Percentiles rank a stretch among this genome's conserved stretches.
phyloP scores from a whole-genome alignment of 495 filamentous ascomycete genomes.

The Neurospora sp. region DNA sequence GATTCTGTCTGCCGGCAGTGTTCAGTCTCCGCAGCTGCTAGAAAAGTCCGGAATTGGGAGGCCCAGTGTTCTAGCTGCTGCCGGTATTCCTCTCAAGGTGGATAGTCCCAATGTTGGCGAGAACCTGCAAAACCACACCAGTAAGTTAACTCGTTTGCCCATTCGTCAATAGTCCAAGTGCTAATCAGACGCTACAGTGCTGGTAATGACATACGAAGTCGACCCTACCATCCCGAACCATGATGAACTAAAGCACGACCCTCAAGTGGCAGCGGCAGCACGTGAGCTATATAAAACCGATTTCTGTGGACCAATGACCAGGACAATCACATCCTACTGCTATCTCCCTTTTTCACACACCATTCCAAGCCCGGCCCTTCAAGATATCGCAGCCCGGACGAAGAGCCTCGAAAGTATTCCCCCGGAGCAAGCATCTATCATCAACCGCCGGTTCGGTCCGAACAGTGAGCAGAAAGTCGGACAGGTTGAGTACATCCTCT shows the following conservation, averaged over 20 bases:
- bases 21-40: slow-evolving; percentile 45
- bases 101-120: slow-evolving; percentile 42
- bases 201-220: slow-evolving; percentile 37
- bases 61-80: slow-evolving; percentile 25
- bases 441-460: slow-evolving; percentile 24
- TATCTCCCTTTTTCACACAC: slow-evolving; percentile 36
- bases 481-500: slow-evolving; percentile 43
- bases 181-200: slow-evolving; percentile 20
- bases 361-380: slow-evolving; percentile 15
- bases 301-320: slow-evolving; percentile 11
- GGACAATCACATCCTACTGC: slow-evolving; percentile 13
- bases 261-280: slow-evolving; percentile 5
- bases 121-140: slow-evolving; percentile 48
- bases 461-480: slow-evolving; percentile 20
- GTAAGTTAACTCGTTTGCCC: slow-evolving; percentile 16
- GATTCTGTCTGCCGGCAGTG: slow-evolving; percentile 41
- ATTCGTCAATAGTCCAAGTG: background rate
- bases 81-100: slow-evolving; percentile 34
- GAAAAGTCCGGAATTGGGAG: slow-evolving; percentile 49
- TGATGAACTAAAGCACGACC: slow-evolving; percentile 28
- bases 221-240: slow-evolving; percentile 28
- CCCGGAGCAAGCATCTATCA: slow-evolving; percentile 11
- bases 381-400: background rate
- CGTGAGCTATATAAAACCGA: slow-evolving; percentile 8
- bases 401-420: background rate